These are phyloP conservation scores for Chlamydomonas sphaeroides DNA, from an alignment of 139 green algal genomes.

Conservation along the genomic window DNA sequence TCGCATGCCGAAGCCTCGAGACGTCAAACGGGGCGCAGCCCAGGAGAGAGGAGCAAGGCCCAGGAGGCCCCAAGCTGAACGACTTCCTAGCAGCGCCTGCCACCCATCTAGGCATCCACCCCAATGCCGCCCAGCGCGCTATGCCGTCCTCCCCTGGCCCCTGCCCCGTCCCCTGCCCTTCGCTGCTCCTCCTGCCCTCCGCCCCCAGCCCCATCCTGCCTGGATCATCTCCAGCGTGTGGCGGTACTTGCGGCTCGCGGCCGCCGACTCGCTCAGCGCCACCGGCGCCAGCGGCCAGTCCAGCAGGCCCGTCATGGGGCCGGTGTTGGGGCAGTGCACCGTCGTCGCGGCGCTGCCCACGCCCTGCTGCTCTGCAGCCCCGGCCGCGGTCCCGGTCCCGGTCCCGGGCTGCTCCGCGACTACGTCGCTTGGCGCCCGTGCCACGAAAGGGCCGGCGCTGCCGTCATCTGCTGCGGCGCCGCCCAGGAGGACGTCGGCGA, in stretches of 20 bases:
- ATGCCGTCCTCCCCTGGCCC: too few species aligned
- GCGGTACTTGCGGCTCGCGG: constrained; percentile 57
- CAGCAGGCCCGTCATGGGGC: constrained; percentile 70
- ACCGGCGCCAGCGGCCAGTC: constrained; percentile 51
- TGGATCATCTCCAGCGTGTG: constrained; percentile 73
- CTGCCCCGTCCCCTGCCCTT: too few species aligned
- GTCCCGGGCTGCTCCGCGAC: too few species aligned
- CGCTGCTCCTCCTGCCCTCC: too few species aligned
- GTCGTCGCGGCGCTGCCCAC: not conserved
- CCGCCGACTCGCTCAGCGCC: constrained; percentile 33
- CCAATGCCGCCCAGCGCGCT: too few species aligned
- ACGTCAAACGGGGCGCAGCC: too few species aligned
- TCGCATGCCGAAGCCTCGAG: too few species aligned
- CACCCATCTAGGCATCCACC: too few species aligned
- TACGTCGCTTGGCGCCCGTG: not conserved
- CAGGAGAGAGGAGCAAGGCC: too few species aligned
- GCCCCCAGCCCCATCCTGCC: not conserved
- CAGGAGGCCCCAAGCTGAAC: too few species aligned
- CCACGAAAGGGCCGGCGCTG: too few species aligned
- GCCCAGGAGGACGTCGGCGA: constrained; percentile 65
- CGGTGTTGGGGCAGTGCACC: constrained; percentile 76
- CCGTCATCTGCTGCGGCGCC: not conserved
- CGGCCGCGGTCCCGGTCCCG: not conserved
- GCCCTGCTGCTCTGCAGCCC: not conserved
- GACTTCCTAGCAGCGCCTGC: too few species aligned